Base-by-base conservation (phyloP, 2,329 filamentous ascomycete genomes). In the Penicillium sp. region DNA sequence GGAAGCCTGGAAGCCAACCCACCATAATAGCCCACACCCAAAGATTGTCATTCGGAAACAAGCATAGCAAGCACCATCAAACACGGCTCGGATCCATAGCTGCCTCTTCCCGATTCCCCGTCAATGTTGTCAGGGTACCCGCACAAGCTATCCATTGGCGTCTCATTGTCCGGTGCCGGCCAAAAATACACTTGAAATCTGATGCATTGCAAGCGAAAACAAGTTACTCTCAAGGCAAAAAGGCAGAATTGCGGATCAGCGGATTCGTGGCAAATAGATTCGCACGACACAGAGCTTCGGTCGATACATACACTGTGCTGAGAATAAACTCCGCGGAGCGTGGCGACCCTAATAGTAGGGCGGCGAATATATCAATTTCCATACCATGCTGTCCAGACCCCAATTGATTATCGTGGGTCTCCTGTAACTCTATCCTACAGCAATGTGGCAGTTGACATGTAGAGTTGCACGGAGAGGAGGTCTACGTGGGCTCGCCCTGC, bases 361-460 rank as follows among this genome's bases (percentile, higher is more conserved):
- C 23, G 20, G 38, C 4, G 18, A 42, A 42, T 49, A 38, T 18
- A 44, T 38, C 38, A 27, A n/a, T 1, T 27, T 13, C 3, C 9
- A 1, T 9, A 9, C 1, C 8, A 10, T 9, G 7, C 27, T 28
- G 27, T 9, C 27, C 20, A 37, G 33, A 20, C 8, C 33, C 9
- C 9, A 4, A 20, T 10, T 12, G 15, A 9, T 37, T 18, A 20
- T 37, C 33, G 10, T 37, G 33, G 15, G 8, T 37, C 18, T n/a
- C 3, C 8, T 18, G 44, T 50, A 52, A 53, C 45, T 50, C 46
- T 45, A 39, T 44, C 18, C 20, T 47, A 46, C 50, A 51, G 45
- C 15, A 27, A 33, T 46, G 47, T 53, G 47, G 43, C 40, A 45
- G 47, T 37, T 25, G 32, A 50, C 29, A 50, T 39, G 47, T 52